These are phyloP conservation scores for Cercospora sesami DNA, from an alignment of 2,329 filamentous ascomycete genomes.

Conservation along the genomic window DNA sequence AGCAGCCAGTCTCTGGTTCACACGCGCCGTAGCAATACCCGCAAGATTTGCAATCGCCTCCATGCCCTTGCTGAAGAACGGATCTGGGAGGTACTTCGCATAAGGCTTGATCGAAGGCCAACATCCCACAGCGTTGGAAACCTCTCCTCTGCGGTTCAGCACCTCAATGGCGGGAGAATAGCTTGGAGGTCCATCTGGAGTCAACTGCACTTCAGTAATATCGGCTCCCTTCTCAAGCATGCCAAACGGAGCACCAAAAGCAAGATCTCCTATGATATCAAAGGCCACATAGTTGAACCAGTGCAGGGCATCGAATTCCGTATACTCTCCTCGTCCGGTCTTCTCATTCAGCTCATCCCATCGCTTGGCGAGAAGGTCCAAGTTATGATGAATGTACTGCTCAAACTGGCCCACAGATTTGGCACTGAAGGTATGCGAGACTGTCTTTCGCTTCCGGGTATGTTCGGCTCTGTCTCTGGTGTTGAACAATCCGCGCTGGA, in stretches of 20 bases:
- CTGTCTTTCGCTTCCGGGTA: conserved; percentile 82
- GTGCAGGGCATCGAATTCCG: conserved; percentile 60
- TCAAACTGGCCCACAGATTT: conserved; percentile 76
- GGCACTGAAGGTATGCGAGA: conserved; percentile 81
- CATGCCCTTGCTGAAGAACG: conserved; percentile 41
- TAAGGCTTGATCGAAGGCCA: conserved; percentile 74
- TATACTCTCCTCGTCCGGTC: conserved; percentile 55
- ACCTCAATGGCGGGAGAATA: conserved; percentile 70
- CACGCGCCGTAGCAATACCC: conserved; percentile 82
- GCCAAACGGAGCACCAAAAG: conserved; percentile 69
- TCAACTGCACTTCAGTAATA: conserved; percentile 36
- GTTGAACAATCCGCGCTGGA: conserved; percentile 83
- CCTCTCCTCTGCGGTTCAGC: conserved; percentile 82
- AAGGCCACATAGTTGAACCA: conserved; percentile 83
- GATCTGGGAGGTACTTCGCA: conserved; percentile 66
- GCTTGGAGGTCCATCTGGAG: conserved; percentile 33
- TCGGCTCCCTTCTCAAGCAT: conserved; percentile 72
- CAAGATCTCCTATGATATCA: conserved; percentile 66
- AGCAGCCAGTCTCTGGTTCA: conserved; percentile 70
- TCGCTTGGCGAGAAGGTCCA: conserved; percentile 70
- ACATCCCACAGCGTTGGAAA: conserved; percentile 73
- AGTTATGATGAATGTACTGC: conserved; percentile 80
- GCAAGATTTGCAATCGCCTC: conserved; percentile 68
- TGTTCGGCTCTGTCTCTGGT: conserved; percentile 80
- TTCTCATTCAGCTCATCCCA: conserved; percentile 66